A percentile compares a stretch with the other conserved stretches of the same genome.
These are phyloP conservation scores for Tylopilus rubrobrunneus DNA, from an alignment of 768 basidiomycete species.

Conservation along the genomic window DNA sequence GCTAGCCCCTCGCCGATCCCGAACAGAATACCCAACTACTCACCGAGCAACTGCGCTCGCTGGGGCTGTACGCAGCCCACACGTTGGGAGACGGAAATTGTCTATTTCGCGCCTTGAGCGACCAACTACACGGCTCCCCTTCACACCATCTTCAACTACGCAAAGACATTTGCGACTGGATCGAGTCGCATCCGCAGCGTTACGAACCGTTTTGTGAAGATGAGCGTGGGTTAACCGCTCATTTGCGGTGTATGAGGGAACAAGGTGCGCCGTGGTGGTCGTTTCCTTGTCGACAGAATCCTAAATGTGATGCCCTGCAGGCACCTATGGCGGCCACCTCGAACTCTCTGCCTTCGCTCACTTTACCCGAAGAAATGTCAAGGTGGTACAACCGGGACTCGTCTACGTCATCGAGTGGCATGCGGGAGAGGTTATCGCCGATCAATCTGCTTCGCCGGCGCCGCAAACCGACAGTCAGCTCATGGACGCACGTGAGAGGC, in stretches of 20 bases:
- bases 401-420: constrained; percentile 88
- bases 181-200: constrained; percentile 59
- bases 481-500: constrained; percentile 41
- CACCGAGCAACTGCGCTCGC: constrained; percentile 64
- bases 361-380: constrained; percentile 71
- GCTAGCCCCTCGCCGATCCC: constrained; percentile 51
- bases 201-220: constrained; percentile 89
- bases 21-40: constrained; percentile 63
- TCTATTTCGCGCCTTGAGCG: constrained; percentile 85
- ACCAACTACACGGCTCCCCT: constrained; percentile 80
- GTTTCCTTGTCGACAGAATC: background rate
- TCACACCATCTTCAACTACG: constrained; percentile 66
- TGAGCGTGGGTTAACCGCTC: constrained; percentile 70
- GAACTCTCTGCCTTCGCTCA: constrained; percentile 93
- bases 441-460: constrained; percentile 24
- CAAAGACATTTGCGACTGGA: constrained; percentile 79
- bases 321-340: constrained; percentile 90
- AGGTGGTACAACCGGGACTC: constrained; percentile 89
- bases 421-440: constrained; percentile 43
- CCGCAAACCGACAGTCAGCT: constrained; percentile 23
- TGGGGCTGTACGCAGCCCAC: constrained; percentile 84
- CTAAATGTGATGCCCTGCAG: constrained; percentile 33
- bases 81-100: constrained; percentile 92
- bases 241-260: constrained; percentile 75
- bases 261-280: constrained; percentile 45